These are phyloP conservation scores for Leccinum subspadiceum DNA, from an alignment of 1,284 basidiomycete genomes.

Conservation along the genomic window DNA sequence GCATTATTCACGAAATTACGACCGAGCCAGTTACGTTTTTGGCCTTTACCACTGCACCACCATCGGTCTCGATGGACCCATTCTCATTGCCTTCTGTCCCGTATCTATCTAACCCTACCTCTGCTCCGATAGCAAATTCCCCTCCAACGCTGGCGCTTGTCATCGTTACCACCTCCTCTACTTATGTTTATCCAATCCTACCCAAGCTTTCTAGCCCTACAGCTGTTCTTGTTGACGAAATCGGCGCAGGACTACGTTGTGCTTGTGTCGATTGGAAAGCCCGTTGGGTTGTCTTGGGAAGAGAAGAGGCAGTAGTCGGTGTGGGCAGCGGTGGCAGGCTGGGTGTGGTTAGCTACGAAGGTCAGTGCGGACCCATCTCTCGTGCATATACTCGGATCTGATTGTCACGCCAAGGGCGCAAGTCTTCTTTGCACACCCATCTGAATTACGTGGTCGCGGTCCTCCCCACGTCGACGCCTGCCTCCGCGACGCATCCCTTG, in stretches of 20 bases:
- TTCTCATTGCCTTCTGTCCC: constrained; percentile 5
- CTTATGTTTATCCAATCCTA: constrained; percentile 43
- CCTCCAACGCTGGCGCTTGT: constrained; percentile 44
- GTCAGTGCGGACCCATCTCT: constrained; percentile 36
- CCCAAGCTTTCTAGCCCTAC: constrained; percentile 72
- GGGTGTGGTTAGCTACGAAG: constrained; percentile 89
- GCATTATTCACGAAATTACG: constrained; percentile 74
- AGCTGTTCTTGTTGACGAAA: constrained; percentile 77
- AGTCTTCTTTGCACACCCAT: constrained; percentile 70
- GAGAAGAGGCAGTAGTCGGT: constrained; percentile 91
- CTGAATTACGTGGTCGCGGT: constrained; percentile 86
- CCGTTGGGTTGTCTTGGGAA: constrained; percentile 79
- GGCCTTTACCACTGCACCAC: constrained; percentile 73
- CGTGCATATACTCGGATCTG: not conserved
- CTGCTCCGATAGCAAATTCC: not conserved
- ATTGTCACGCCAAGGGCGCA: constrained; percentile 46
- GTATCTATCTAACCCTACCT: constrained; percentile 3
- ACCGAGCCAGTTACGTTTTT: constrained; percentile 90
- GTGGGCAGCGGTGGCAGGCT: constrained; percentile 84
- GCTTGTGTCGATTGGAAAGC: constrained; percentile 74
- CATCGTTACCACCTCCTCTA: constrained; percentile 51
- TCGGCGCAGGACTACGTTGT: constrained; percentile 83
- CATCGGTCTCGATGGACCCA: constrained; percentile 28
- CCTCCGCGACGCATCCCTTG: not conserved
- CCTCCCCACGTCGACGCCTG: constrained; percentile 49